These are phyloP conservation scores for Francoa sonchifolia DNA, from an alignment of 441 rosid genomes.

Conservation along the genomic window DNA sequence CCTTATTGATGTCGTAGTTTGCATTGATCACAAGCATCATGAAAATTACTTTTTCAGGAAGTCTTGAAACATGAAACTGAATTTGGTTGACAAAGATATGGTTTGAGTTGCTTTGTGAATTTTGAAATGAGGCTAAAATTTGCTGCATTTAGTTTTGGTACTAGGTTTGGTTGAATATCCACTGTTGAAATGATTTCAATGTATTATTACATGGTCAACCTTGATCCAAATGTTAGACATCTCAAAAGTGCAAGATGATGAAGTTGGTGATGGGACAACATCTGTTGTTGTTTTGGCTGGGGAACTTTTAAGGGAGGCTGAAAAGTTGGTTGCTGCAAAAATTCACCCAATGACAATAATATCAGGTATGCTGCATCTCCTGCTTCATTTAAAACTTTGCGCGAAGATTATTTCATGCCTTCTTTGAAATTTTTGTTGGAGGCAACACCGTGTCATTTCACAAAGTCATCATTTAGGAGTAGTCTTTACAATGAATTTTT, in stretches of 20 bases:
- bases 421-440: too few relatives aligned
- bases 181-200: slow-evolving; percentile 1
- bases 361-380: slow-evolving; percentile 55
- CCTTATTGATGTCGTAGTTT: slow-evolving; percentile 14
- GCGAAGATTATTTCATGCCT: too few relatives aligned
- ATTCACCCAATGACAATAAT: slow-evolving; percentile 97
- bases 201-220: slow-evolving; percentile 6
- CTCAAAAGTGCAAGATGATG: slow-evolving; percentile 98
- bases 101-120: too few relatives aligned
- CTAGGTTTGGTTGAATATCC: not conserved
- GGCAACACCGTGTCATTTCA: too few relatives aligned
- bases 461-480: too few relatives aligned
- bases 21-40: too few relatives aligned
- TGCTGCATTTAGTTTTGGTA: not conserved
- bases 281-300: slow-evolving; percentile 98
- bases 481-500: too few relatives aligned
- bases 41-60: too few relatives aligned
- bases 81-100: too few relatives aligned
- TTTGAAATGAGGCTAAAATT: too few relatives aligned
- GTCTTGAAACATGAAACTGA: too few relatives aligned
- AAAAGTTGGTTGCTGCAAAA: slow-evolving; percentile 78
- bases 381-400: too few relatives aligned
- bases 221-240: slow-evolving; percentile 45
- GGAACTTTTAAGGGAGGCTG: slow-evolving; percentile 94
- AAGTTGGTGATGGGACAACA: slow-evolving; percentile 99